A percentile compares a stretch with the other conserved stretches of the same genome.
phyloP scores from a whole-genome alignment of 345 rosid genomes.

The Ceriops zippeliana region DNA sequence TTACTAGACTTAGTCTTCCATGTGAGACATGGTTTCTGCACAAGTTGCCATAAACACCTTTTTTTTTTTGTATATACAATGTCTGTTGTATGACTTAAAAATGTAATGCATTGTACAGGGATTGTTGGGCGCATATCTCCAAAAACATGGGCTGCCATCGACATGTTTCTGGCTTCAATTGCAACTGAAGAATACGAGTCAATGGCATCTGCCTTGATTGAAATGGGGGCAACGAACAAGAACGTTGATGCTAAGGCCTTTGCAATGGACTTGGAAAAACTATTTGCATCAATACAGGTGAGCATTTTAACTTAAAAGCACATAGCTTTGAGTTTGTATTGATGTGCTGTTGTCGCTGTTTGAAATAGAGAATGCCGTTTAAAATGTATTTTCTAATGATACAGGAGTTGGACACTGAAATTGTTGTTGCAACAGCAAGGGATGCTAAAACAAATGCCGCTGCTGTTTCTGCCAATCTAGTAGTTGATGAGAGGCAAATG shows the following conservation, averaged over 20 bases:
- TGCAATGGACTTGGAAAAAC: slow-evolving; percentile 81
- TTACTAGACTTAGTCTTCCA: not conserved
- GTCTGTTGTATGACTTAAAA: slow-evolving; percentile 9
- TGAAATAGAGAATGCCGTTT: not conserved
- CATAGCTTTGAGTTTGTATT: not conserved
- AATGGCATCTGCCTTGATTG: slow-evolving; percentile 91
- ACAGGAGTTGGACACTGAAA: slow-evolving; percentile 88
- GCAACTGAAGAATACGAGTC: slow-evolving; percentile 80
- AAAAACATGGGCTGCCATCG: slow-evolving; percentile 96
- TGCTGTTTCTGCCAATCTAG: slow-evolving; percentile 81
- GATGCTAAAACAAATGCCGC: slow-evolving; percentile 55
- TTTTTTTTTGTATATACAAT: not conserved
- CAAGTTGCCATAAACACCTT: not conserved
- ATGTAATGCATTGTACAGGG: slow-evolving; percentile 39
- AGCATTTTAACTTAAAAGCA: slow-evolving; percentile 13
- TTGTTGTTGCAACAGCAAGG: slow-evolving; percentile 83
- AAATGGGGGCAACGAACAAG: slow-evolving; percentile 94
- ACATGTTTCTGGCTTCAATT: slow-evolving; percentile 74
- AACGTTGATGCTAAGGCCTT: slow-evolving; percentile 79
- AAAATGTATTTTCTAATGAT: slow-evolving; percentile 10
- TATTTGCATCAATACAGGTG: slow-evolving; percentile 86
- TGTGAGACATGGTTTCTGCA: not conserved
- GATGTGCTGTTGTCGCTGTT: not conserved
- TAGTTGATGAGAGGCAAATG: slow-evolving; percentile 95
- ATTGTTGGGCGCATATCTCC: slow-evolving; percentile 98